Evolutionary conservation across 768 basidiomycete species (phyloP).

Genomic region (Hirschioporus abietinus): DNA sequence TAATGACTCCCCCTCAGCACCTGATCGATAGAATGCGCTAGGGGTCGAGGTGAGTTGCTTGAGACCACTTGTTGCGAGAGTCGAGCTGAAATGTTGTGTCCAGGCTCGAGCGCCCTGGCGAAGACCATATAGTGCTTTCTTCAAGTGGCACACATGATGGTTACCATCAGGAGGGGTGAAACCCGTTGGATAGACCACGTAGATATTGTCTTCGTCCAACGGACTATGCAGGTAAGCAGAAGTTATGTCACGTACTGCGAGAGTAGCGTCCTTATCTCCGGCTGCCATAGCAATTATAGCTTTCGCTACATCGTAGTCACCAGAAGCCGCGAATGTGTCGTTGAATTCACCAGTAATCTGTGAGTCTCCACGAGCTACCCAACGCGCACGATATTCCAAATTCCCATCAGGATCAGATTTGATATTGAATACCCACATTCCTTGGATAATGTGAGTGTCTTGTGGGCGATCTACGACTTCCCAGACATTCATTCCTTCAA

Average conservation of each 20-base stretch:
- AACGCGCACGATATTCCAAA: constrained; percentile 20
- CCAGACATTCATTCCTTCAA: constrained; percentile 16
- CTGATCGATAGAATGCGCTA: neutral
- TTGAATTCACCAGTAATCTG: constrained; percentile 17
- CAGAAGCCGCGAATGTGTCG: neutral
- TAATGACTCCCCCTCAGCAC: neutral
- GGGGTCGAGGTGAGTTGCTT: neutral
- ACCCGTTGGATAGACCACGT: constrained; percentile 6
- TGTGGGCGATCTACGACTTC: constrained; percentile 15
- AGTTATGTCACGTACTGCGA: constrained; percentile 11
- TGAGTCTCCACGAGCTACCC: constrained; percentile 25
- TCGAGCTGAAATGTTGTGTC: neutral
- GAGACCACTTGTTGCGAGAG: neutral
- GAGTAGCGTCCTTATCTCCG: neutral
- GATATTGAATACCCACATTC: constrained; percentile 21
- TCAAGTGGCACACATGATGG: neutral
- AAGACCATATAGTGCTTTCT: neutral
- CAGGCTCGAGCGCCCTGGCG: neutral
- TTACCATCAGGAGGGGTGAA: constrained; percentile 5
- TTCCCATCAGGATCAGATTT: constrained; percentile 18
- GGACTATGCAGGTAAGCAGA: constrained; percentile 13
- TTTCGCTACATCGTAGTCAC: neutral
- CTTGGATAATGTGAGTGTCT: constrained; percentile 16
- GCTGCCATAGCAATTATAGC: neutral
- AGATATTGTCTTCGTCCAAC: constrained; percentile 7